These are phyloP conservation scores for Teratosphaeria pseudoeucalypti DNA, from an alignment of 2,329 filamentous ascomycete species.

Conservation along the genomic window DNA sequence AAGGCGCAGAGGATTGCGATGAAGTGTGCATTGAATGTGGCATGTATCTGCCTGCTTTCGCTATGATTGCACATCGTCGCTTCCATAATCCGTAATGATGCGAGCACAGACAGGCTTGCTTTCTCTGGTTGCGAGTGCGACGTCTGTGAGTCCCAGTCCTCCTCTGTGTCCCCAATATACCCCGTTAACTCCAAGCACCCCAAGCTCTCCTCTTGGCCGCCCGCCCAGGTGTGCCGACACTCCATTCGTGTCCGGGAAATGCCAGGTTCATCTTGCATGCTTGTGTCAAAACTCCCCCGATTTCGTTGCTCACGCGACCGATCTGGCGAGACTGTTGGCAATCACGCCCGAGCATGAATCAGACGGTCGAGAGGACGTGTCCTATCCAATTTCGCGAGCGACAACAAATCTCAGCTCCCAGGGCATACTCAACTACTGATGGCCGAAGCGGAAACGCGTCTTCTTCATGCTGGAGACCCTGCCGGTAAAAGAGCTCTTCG, in stretches of 20 bases:
- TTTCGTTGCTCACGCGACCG: background rate
- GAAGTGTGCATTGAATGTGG: constrained; percentile 42
- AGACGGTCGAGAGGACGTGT: too few species aligned
- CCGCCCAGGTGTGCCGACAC: background rate
- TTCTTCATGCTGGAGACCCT: background rate
- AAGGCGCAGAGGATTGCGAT: constrained; percentile 2
- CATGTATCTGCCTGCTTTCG: constrained; percentile 46
- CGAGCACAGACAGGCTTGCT: background rate
- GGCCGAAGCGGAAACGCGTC: background rate
- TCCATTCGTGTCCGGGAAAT: background rate
- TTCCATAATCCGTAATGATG: constrained; percentile 31
- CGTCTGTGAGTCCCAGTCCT: background rate
- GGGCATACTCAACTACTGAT: background rate
- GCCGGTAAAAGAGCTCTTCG: background rate
- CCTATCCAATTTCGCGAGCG: too few species aligned
- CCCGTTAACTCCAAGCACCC: background rate
- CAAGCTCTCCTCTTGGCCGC: background rate
- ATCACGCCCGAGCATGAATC: too few species aligned
- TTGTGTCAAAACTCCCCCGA: background rate
- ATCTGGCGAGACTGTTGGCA: background rate
- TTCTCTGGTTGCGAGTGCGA: background rate
- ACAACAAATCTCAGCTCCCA: background rate
- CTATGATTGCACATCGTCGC: constrained; percentile 46
- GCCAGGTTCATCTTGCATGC: background rate
- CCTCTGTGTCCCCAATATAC: background rate